Evolutionary conservation across 768 basidiomycete species (phyloP).

Genomic region (Hortiboletus campestris): DNA sequence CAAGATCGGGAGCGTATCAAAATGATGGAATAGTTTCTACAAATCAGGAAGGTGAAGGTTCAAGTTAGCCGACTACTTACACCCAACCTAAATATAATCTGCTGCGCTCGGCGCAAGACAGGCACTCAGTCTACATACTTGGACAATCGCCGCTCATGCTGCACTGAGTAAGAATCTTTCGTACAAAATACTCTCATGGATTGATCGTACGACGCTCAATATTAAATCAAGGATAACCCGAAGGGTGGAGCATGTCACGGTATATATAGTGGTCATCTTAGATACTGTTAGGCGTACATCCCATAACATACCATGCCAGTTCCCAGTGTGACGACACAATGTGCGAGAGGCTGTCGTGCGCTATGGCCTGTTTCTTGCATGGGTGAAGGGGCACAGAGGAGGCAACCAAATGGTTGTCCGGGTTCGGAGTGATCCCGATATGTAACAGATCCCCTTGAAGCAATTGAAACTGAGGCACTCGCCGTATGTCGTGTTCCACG

Average conservation of each 20-base stretch:
- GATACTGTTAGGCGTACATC: neutral
- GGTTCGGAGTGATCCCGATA: too few species aligned
- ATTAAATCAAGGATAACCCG: neutral
- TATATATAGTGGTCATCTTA: too few species aligned
- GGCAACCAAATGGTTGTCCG: neutral
- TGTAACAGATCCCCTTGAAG: too few species aligned
- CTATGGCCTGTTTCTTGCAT: neutral
- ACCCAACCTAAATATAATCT: too few species aligned
- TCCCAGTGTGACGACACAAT: neutral
- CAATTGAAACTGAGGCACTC: neutral
- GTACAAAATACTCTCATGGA: neutral
- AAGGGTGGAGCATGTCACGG: neutral
- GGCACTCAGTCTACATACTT: neutral
- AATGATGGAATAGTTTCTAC: too few species aligned
- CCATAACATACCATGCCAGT: neutral
- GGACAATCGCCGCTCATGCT: neutral
- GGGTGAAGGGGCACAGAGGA: neutral
- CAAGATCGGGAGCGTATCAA: too few species aligned
- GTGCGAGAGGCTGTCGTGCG: neutral
- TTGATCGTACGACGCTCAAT: neutral
- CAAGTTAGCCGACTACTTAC: too few species aligned
- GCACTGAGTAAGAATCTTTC: too few species aligned
- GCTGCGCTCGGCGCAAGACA: neutral
- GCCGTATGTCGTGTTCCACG: too few species aligned
- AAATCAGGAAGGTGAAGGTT: too few species aligned